phyloP scores from a whole-genome alignment of 78 protist species.

The Cavenderia fasciculata region DNA sequence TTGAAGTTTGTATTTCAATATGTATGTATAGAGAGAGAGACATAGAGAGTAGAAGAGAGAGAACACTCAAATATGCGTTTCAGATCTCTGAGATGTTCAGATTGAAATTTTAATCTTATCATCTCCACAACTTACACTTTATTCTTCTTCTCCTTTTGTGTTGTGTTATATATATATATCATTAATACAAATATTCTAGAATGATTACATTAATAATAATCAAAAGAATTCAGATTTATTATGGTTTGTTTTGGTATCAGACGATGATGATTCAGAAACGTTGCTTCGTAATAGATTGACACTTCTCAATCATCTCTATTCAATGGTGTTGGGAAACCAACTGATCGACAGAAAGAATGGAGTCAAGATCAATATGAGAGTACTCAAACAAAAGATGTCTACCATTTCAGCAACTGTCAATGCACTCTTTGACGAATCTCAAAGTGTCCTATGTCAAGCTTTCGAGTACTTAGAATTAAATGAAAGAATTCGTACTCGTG shows the following conservation, averaged over 20 bases:
- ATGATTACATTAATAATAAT: constrained; percentile 15
- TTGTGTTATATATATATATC: neutral
- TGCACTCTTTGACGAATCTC: constrained; percentile 68
- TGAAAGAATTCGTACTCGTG: constrained; percentile 11
- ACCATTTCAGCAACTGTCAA: constrained; percentile 62
- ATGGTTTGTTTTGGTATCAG: constrained; percentile 67
- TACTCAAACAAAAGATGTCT: constrained; percentile 59
- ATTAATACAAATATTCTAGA: constrained; percentile 6
- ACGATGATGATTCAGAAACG: constrained; percentile 71
- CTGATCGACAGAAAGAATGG: neutral
- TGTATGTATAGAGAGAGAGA: too few species aligned
- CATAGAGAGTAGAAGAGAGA: too few species aligned
- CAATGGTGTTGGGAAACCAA: constrained; percentile 38
- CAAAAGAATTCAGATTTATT: neutral
- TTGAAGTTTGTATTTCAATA: constrained; percentile 59
- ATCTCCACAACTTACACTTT: neutral
- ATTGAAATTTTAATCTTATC: neutral
- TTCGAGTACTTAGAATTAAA: constrained; percentile 47
- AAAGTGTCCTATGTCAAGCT: constrained; percentile 48
- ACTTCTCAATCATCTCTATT: constrained; percentile 32
- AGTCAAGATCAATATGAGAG: neutral
- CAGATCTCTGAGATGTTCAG: too few species aligned
- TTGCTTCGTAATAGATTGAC: constrained; percentile 27
- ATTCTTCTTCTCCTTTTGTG: neutral
- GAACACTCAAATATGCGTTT: too few species aligned